These are phyloP conservation scores for Cadophora sp. DNA, from an alignment of 2,329 filamentous ascomycete species.

Conservation along the genomic window DNA sequence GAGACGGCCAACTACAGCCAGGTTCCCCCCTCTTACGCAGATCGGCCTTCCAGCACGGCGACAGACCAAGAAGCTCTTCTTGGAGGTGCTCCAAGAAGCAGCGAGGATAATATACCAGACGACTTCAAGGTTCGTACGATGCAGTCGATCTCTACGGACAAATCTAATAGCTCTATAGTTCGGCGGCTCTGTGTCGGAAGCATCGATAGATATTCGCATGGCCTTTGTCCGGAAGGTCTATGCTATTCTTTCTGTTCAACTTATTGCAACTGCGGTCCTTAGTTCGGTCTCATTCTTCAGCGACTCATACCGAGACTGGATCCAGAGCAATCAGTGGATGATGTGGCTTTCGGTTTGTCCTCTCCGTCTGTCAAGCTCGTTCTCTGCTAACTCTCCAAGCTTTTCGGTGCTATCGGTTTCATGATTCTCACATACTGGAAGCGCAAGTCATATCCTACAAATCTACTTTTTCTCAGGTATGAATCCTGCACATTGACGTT, in stretches of 20 bases:
- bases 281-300: constrained; percentile 89
- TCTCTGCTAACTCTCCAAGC: constrained; percentile 47
- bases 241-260: constrained; percentile 93
- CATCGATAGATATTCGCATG: constrained; percentile 94
- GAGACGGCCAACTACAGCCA: constrained; percentile 70
- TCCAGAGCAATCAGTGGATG: constrained; percentile 82
- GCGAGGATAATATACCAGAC: constrained; percentile 91
- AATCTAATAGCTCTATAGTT: constrained; percentile 61
- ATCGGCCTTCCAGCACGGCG: constrained; percentile 58
- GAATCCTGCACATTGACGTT: not conserved
- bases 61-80: constrained; percentile 61
- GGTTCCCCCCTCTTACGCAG: constrained; percentile 83
- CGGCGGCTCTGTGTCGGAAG: constrained; percentile 90
- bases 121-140: constrained; percentile 80
- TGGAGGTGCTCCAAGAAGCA: constrained; percentile 71
- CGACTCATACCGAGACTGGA: constrained; percentile 80
- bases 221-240: constrained; percentile 98
- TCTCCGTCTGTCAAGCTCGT: not conserved
- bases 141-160: constrained; percentile 7
- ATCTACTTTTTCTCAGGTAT: constrained; percentile 81
- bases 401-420: constrained; percentile 83
- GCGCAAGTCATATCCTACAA: constrained; percentile 92
- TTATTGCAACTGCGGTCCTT: constrained; percentile 82
- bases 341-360: constrained; percentile 78
- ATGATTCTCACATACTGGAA: constrained; percentile 94